phyloP scores from a whole-genome alignment of 2,329 filamentous ascomycete genomes.

The Thelonectria olida region DNA sequence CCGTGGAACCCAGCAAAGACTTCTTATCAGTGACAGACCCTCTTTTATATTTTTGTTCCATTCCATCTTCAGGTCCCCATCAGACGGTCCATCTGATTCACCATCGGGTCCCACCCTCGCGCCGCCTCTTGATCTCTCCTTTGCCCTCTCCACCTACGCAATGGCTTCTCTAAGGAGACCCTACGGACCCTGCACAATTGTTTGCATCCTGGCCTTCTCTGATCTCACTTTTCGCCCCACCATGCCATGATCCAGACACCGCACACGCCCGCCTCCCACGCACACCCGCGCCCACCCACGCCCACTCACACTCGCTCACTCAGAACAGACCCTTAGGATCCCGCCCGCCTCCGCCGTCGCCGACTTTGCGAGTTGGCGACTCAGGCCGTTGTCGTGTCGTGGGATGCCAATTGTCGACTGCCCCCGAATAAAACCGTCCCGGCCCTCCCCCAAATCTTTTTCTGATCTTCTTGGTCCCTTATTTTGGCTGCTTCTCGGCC shows the following conservation, averaged over 20 bases:
- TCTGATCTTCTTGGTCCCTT: constrained; percentile 25
- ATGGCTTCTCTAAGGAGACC: neutral
- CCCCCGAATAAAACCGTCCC: constrained; percentile 40
- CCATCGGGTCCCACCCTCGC: constrained; percentile 35
- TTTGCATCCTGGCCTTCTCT: constrained; percentile 16
- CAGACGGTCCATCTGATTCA: constrained; percentile 22
- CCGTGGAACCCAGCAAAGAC: constrained; percentile 32
- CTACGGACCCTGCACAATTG: constrained; percentile 2
- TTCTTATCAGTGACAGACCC: constrained; percentile 41
- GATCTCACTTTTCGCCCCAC: constrained; percentile 25
- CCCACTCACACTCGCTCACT: neutral
- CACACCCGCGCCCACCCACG: neutral
- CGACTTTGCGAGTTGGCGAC: constrained; percentile 11
- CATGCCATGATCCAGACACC: constrained; percentile 14
- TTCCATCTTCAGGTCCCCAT: constrained; percentile 21
- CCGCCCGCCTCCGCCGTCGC: constrained; percentile 20
- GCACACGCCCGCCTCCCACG: neutral
- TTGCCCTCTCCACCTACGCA: constrained; percentile 9
- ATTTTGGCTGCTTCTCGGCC: constrained; percentile 33
- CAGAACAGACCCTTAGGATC: constrained; percentile 11
- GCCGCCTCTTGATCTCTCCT: constrained; percentile 36
- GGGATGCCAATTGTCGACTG: constrained; percentile 23
- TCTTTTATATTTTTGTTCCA: constrained; percentile 39
- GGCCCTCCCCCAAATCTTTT: constrained; percentile 36
- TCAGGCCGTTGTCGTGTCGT: constrained; percentile 18